Evolutionary conservation across 2,329 filamentous ascomycete genomes (phyloP).

Genomic region (Alternaria incomplexa): DNA sequence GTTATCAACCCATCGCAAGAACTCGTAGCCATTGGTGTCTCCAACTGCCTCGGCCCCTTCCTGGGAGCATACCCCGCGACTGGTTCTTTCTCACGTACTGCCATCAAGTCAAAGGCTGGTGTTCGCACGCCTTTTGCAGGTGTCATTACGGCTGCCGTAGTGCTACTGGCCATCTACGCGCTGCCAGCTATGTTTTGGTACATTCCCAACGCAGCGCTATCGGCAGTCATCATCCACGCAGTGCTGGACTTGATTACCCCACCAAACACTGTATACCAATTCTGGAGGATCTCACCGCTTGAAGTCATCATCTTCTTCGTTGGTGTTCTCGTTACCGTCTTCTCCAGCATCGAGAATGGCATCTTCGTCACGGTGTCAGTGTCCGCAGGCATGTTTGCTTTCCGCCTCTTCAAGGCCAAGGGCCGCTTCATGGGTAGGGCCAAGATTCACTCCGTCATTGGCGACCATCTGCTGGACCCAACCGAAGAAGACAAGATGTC

Average conservation of each 20-base stretch:
- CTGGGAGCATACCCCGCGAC: conserved; percentile 90
- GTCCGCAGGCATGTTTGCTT: conserved; percentile 79
- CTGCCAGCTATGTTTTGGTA: conserved; percentile 92
- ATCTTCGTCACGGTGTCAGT: conserved; percentile 85
- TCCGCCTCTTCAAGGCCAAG: conserved; percentile 80
- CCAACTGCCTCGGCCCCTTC: conserved; percentile 89
- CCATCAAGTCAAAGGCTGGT: conserved; percentile 96
- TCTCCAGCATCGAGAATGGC: conserved; percentile 86
- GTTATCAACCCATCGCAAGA: conserved; percentile 97
- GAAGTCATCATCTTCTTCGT: conserved; percentile 93
- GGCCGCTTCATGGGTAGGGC: conserved; percentile 86
- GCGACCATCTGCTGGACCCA: conserved; percentile 69
- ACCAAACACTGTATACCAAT: conserved; percentile 90
- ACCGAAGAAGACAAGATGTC: conserved; percentile 39
- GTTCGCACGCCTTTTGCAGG: conserved; percentile 91
- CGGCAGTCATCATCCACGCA: conserved; percentile 94
- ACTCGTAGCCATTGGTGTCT: conserved; percentile 90
- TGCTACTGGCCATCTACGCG: conserved; percentile 89
- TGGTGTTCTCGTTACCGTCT: conserved; percentile 89
- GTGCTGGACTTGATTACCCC: conserved; percentile 92
- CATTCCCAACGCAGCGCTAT: conserved; percentile 80
- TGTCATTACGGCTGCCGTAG: conserved; percentile 83
- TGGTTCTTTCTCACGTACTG: conserved; percentile 93
- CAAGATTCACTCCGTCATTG: conserved; percentile 84
- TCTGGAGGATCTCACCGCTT: conserved; percentile 90